Evolutionary conservation across 1,284 basidiomycete species (phyloP), one percentile per base, ranked within the genome.

Genomic region (Pseudozyma flocculosa): DNA sequence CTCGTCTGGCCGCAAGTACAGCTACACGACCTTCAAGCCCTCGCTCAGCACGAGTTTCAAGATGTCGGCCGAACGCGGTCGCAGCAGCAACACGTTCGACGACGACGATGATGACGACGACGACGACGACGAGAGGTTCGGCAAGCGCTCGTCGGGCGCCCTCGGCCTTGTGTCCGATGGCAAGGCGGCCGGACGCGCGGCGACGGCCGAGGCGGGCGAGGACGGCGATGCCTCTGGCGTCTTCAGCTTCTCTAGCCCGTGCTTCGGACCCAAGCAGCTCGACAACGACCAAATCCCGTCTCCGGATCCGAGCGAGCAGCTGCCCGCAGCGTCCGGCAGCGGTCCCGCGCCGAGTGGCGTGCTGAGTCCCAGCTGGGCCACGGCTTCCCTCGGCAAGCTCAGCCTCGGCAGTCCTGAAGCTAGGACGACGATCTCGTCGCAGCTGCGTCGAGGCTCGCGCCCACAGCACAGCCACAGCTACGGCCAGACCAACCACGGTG

Each of bases 221-320:
- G 69, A 69, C 40, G 50, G 53, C 17, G 61, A 64, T 42, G 43
- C 53, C 17, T 60, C 52, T 37, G 72, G 71, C 46, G 68, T 73
- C 11, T 73, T 73, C 40, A 50, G 66, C 22, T 73, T 73, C 41
- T 70, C 68, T 2, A 70, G 67, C 42, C 72, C 72, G 21, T 72
- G 57, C 61, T 68, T 73, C 21, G 67, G 69, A 3, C 61, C 71
- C 34, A 65, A 69, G 44, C 36, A 57, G 36, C 46, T 72, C 24
- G 59, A 55, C 19, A 58, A 70, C 22, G 64, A 68, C 36, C 43
- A 48, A 21, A 49, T 61, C 2, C 53, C 55, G 2, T 61, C 60
- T 1, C 54, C 62, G 14, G 59, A 66, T 38, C 51, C 57, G 15
- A 56, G 58, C 22, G 59, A 62, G 40, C 55, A 51, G 14, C 52